phyloP scores from a whole-genome alignment of 1,284 basidiomycete species.

The Fomitopsis betulina region DNA sequence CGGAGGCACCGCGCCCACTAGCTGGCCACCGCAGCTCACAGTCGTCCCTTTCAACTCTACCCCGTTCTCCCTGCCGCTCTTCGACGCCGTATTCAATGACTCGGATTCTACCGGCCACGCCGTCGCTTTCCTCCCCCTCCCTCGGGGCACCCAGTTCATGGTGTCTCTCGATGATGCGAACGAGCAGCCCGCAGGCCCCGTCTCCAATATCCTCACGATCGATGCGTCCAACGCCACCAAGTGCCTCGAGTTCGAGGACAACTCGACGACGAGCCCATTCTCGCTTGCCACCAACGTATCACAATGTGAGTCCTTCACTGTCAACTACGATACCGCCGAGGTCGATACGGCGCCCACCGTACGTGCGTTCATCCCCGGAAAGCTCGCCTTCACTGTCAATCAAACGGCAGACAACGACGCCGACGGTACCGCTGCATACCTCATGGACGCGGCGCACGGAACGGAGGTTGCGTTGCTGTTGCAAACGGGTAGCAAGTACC shows the following conservation, averaged over 20 bases:
- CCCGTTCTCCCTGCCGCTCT: conserved; percentile 44
- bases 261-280: conserved; percentile 14
- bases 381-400: conserved; percentile 35
- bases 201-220: conserved; percentile 48
- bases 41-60: conserved; percentile 50
- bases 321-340: conserved; percentile 37
- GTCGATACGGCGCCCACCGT: conserved; percentile 35
- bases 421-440: conserved; percentile 37
- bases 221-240: conserved; percentile 35
- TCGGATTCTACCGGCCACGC: conserved; percentile 36
- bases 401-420: conserved; percentile 23
- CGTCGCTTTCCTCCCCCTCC: conserved; percentile 49
- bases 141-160: conserved; percentile 45
- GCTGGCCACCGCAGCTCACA: conserved; percentile 42
- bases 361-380: conserved; percentile 41
- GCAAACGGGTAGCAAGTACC: conserved; percentile 18
- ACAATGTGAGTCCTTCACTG: conserved; percentile 48
- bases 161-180: conserved; percentile 47
- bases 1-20: conserved; percentile 30
- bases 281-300: conserved; percentile 25
- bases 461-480: conserved; percentile 38
- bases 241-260: conserved; percentile 31
- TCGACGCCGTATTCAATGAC: conserved; percentile 31
- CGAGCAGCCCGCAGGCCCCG: conserved; percentile 34
- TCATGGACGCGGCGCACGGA: conserved; percentile 35